Evolutionary conservation across 2,329 filamentous ascomycete species (phyloP).

Genomic region (Thelonectria rubi): DNA sequence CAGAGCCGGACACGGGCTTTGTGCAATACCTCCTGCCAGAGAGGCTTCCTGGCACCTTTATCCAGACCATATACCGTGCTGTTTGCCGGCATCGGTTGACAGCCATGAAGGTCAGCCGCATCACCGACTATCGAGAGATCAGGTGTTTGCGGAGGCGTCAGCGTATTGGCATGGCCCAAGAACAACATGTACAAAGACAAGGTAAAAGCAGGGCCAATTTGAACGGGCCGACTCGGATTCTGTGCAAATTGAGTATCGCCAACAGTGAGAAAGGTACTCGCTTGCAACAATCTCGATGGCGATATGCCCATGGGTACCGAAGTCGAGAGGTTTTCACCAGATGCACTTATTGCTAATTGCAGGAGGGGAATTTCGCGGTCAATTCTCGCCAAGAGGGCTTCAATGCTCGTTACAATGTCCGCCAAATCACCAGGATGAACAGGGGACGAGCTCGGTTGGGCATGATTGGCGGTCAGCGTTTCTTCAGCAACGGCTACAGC

Average conservation of each 20-base stretch:
- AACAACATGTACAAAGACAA: constrained; percentile 97
- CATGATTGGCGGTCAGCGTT: constrained; percentile 48
- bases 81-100: background rate
- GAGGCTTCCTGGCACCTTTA: constrained; percentile 65
- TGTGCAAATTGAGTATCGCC: constrained; percentile 85
- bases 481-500: constrained; percentile 73
- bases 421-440: constrained; percentile 68
- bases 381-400: constrained; percentile 77
- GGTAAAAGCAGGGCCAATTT: constrained; percentile 87
- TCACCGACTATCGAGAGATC: constrained; percentile 7
- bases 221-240: constrained; percentile 69
- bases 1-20: constrained; percentile 86
- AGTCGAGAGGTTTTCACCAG: constrained; percentile 85
- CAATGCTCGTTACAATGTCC: constrained; percentile 78
- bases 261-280: constrained; percentile 87
- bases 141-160: constrained; percentile 21
- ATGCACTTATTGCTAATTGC: constrained; percentile 93
- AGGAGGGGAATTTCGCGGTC: constrained; percentile 92
- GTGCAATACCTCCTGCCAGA: constrained; percentile 97
- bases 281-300: constrained; percentile 88
- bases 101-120: constrained; percentile 2
- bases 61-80: constrained; percentile 41
- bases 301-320: constrained; percentile 84
- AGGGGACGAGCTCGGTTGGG: constrained; percentile 51
- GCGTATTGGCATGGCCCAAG: constrained; percentile 70